These are phyloP conservation scores for Euphrasia arctica DNA, from an alignment of 305 asterid genomes.

Conservation along the genomic window DNA sequence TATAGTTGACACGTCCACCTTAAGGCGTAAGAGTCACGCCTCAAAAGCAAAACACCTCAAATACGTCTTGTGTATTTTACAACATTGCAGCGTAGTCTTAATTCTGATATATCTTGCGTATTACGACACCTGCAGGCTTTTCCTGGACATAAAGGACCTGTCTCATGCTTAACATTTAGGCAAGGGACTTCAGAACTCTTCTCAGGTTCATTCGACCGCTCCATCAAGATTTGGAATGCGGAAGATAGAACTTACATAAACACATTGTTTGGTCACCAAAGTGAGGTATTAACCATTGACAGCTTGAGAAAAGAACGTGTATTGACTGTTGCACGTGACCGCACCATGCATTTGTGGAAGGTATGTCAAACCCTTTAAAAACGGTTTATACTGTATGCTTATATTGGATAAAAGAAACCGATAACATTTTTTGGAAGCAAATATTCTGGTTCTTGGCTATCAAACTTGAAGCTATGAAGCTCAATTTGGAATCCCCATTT, in stretches of 20 bases:
- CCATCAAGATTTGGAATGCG: constrained; percentile 92
- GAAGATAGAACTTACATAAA: constrained; percentile 92
- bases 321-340: constrained; percentile 94
- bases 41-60: too few relatives aligned
- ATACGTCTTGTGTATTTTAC: too few relatives aligned
- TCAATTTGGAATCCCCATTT: neutral
- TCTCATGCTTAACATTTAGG: constrained; percentile 93
- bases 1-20: too few relatives aligned
- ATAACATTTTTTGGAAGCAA: too few relatives aligned
- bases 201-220: constrained; percentile 93
- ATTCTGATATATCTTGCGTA: constrained; percentile 17
- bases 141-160: constrained; percentile 97
- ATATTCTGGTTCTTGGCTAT: too few relatives aligned
- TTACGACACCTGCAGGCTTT: constrained; percentile 58
- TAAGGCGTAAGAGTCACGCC: too few relatives aligned
- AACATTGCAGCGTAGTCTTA: neutral
- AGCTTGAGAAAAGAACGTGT: constrained; percentile 94
- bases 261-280: constrained; percentile 93
- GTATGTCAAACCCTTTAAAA: constrained; percentile 33
- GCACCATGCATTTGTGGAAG: constrained; percentile 96
- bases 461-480: too few relatives aligned
- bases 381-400: constrained; percentile 6
- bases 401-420: too few relatives aligned
- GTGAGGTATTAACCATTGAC: constrained; percentile 84
- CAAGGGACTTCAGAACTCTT: constrained; percentile 90